Evolutionary conservation across 192 early-diverging fungal genomes (phyloP).

Genomic region (Neocallimastix lanati): DNA sequence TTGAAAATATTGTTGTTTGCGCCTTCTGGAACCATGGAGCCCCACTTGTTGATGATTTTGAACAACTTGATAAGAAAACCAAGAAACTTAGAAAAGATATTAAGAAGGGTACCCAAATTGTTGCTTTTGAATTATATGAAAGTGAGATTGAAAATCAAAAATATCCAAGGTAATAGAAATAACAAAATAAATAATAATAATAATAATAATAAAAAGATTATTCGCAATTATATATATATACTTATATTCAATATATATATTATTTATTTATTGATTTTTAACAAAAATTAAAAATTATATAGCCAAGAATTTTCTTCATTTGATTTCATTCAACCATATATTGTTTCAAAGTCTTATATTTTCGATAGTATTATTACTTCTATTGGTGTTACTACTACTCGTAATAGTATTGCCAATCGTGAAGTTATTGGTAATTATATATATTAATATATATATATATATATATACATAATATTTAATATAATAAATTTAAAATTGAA

Average conservation of each 20-base stretch:
- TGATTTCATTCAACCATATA: constrained; percentile 41
- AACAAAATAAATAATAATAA: too few species aligned
- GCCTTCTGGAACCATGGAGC: constrained; percentile 73
- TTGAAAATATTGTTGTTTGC: constrained; percentile 78
- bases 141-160: constrained; percentile 19
- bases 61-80: not conserved
- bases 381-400: constrained; percentile 68
- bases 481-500: too few species aligned
- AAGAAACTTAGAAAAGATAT: constrained; percentile 1
- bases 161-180: not conserved
- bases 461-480: too few species aligned
- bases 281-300: too few species aligned
- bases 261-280: too few species aligned
- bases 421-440: constrained; percentile 62
- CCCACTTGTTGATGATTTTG: constrained; percentile 2
- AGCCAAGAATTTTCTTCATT: constrained; percentile 47
- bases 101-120: constrained; percentile 24
- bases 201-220: too few species aligned
- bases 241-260: not conserved
- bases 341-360: constrained; percentile 54
- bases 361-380: constrained; percentile 56
- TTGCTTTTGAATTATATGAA: constrained; percentile 77
- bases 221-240: not conserved
- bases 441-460: too few species aligned
- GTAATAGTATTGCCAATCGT: constrained; percentile 64